Conservation (phyloP, 2,329 filamentous ascomycete genomes). For the Arthrinium phaeospermum region DNA sequence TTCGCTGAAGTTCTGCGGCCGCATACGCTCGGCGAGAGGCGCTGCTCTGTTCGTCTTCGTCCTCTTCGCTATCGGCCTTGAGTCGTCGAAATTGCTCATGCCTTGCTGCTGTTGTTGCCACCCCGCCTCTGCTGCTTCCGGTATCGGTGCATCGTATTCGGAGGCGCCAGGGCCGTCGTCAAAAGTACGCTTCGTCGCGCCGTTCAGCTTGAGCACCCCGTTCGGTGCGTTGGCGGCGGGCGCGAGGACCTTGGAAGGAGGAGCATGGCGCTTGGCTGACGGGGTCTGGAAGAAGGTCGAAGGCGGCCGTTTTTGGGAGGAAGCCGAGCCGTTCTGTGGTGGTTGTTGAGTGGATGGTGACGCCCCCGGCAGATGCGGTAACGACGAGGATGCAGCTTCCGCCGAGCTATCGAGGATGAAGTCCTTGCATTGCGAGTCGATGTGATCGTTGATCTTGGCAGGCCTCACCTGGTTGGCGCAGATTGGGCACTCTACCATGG, state of each 20-base stretch:
- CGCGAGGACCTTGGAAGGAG: conserved; percentile 38
- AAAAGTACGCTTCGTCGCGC: conserved; percentile 56
- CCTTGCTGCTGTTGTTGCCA: conserved; percentile 25
- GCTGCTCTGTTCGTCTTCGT: conserved; percentile 73
- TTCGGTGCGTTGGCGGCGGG: conserved; percentile 42
- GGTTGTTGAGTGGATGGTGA: conserved; percentile 39
- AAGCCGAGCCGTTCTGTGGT: conserved; percentile 39
- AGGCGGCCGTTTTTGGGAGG: conserved; percentile 59
- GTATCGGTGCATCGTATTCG: conserved; percentile 33
- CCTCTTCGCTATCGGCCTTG: conserved; percentile 63
- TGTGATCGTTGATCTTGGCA: conserved; percentile 83
- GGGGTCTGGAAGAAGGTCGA: conserved; percentile 68
- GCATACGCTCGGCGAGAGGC: conserved; percentile 92
- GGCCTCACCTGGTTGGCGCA: conserved; percentile 76
- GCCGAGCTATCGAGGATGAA: conserved; percentile 63
- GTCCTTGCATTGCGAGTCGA: conserved; percentile 80
- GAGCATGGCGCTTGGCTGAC: conserved; percentile 59
- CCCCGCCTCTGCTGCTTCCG: conserved; percentile 29
- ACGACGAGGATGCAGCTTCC: conserved; percentile 36
- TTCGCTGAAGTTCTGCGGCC: conserved; percentile 81
- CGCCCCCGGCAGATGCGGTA: conserved; percentile 37
- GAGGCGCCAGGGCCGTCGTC: conserved; percentile 57
- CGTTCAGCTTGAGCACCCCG: conserved; percentile 36
- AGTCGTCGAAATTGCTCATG: conserved; percentile 30
- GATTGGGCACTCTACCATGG: conserved; percentile 77